phyloP scores from a whole-genome alignment of 2,329 filamentous ascomycete genomes.

The Talaromyces islandicus region DNA sequence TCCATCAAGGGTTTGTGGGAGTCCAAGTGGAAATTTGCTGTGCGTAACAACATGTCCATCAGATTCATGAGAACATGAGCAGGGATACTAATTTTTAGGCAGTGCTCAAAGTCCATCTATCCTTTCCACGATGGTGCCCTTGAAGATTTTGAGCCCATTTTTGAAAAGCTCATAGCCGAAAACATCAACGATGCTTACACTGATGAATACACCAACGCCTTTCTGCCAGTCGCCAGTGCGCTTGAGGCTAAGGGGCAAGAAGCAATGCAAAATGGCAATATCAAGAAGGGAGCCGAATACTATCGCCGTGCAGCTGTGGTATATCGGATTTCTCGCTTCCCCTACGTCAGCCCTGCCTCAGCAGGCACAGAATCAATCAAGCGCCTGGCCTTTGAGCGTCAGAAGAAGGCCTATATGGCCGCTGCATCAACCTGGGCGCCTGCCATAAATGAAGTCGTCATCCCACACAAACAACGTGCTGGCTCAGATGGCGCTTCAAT shows the following conservation, averaged over 20 bases:
- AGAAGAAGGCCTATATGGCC: constrained; percentile 59
- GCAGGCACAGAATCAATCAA: constrained; percentile 38
- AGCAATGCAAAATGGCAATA: constrained; percentile 44
- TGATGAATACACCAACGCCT: constrained; percentile 57
- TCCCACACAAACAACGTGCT: constrained; percentile 52
- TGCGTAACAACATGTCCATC: constrained; percentile 22
- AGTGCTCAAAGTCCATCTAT: constrained; percentile 58
- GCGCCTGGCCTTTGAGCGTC: constrained; percentile 57
- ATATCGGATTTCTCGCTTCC: constrained; percentile 69
- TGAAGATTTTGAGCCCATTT: constrained; percentile 65
- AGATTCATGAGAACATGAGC: not conserved
- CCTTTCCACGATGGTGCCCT: constrained; percentile 68
- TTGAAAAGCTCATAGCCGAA: constrained; percentile 55
- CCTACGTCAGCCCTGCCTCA: constrained; percentile 32
- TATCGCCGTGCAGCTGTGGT: constrained; percentile 67
- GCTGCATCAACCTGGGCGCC: constrained; percentile 49
- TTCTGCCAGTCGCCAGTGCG: constrained; percentile 56
- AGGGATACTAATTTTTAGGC: not conserved
- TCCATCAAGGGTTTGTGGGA: constrained; percentile 63
- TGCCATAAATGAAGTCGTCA: constrained; percentile 56
- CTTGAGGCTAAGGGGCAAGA: constrained; percentile 51
- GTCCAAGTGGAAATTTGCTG: constrained; percentile 67
- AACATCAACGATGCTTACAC: constrained; percentile 61
- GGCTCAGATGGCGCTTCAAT: constrained; percentile 51
- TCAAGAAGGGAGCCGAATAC: constrained; percentile 52